Base-by-base conservation (phyloP, 2,329 filamentous ascomycete species). In the Triangularia verruculosa region DNA sequence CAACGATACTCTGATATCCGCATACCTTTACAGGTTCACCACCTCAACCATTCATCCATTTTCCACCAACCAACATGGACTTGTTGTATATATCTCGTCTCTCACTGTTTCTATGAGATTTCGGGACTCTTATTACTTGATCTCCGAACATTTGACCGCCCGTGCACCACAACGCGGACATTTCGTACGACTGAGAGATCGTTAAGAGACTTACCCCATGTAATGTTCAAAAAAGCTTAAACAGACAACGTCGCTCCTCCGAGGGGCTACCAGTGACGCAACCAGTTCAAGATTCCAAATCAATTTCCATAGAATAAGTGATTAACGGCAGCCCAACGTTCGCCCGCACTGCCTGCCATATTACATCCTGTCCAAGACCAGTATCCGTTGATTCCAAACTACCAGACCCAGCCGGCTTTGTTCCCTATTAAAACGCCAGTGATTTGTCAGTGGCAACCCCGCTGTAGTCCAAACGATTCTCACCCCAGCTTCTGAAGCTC, bases 361-460 rank as follows among this genome's bases (percentile, higher is more conserved):
- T 47, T 47, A 8, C 4, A 39, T 4, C 12, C 15, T n/a, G 13
- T 39, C 13, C 39, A 43, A 43, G n/a, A 9, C n/a, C n/a, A 47
- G 13, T 47, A 20, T 20, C n/a, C 51, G 4, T n/a, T 59, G 57
- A 59, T 59, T 59, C 25, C 39, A 59, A 59, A 59, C 39, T 32
- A 30, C n/a, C 34, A 24, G 9, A 58, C 2, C 30, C 34, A 52
- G 32, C 39, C 57, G n/a, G 57, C 57, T 59, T 59, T 59, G 57
- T 59, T 39, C 25, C 20, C 25, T 27, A 24, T n/a, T n/a, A 54
- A 13, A 47, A 54, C n/a, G n/a, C n/a, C 56, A 58, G 32, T 20
- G 34, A 59, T 59, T 59, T 59, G 57, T 59, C 57, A 59, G 57
- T 59, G 57, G n/a, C 51, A 54, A 20, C 39, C 39, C 39, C 39